Percentiles rank a stretch among this genome's conserved stretches.
These are phyloP conservation scores for Wickerhamomyces bovis DNA, from an alignment of 805 yeast species.

Conservation along the genomic window DNA sequence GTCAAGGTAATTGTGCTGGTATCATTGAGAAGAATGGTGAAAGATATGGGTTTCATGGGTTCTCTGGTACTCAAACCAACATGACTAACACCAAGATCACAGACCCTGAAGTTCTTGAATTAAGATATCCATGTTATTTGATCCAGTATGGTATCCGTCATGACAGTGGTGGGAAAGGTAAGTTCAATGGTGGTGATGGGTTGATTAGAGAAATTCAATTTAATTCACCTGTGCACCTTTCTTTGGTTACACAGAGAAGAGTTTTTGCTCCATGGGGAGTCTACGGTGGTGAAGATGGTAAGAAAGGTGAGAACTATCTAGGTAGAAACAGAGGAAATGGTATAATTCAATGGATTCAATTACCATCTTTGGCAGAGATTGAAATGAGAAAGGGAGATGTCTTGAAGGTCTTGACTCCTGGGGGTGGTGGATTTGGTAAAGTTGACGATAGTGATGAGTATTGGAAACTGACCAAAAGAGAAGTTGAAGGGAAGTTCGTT, in stretches of 20 bases:
- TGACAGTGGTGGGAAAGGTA: conserved; percentile 45
- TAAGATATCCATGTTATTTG: conserved; percentile 44
- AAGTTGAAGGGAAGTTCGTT: conserved; percentile 7
- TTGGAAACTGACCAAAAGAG: conserved; percentile 17
- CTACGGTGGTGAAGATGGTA: conserved; percentile 48
- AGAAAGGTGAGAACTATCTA: conserved; percentile 37
- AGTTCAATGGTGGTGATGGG: conserved; percentile 46
- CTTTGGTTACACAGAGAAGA: conserved; percentile 46
- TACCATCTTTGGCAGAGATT: conserved; percentile 30
- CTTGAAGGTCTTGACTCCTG: conserved; percentile 34
- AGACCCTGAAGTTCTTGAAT: conserved; percentile 48
- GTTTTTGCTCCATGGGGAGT: conserved; percentile 49
- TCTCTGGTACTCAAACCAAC: conserved; percentile 48
- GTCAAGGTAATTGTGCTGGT: conserved; percentile 52
- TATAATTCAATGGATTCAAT: conserved; percentile 27
- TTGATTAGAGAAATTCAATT: conserved; percentile 44
- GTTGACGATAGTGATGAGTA: conserved; percentile 19
- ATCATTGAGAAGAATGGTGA: conserved; percentile 60
- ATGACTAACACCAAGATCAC: conserved; percentile 51
- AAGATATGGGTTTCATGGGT: conserved; percentile 50
- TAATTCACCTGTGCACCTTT: conserved; percentile 33
- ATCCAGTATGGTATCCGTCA: conserved; percentile 38
- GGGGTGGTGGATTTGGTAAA: conserved; percentile 43
- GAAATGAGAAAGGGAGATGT: conserved; percentile 33
- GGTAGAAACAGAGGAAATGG: conserved; percentile 29